phyloP scores from a whole-genome alignment of 768 basidiomycete species.

The Infundibulicybe gibba region DNA sequence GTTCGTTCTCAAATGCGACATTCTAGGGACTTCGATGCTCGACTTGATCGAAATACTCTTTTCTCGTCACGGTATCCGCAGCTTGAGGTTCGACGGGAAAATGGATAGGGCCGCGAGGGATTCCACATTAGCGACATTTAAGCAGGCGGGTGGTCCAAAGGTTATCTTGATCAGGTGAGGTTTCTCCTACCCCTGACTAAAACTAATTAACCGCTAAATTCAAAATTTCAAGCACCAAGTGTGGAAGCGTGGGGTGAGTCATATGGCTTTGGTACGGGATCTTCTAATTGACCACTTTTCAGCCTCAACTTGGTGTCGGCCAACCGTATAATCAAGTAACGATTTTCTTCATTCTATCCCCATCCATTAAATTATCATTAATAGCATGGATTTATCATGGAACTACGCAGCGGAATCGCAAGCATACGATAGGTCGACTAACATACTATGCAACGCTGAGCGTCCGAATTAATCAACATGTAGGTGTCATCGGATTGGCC shows the following conservation, averaged over 20 bases:
- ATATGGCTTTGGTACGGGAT: neutral
- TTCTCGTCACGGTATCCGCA: slow-evolving; percentile 53
- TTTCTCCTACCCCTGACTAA: neutral
- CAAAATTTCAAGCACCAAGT: slow-evolving; percentile 43
- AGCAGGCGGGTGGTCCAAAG: slow-evolving; percentile 49
- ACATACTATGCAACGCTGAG: neutral
- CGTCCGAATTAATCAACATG: slow-evolving; percentile 19
- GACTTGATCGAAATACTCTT: slow-evolving; percentile 62
- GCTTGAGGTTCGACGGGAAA: slow-evolving; percentile 63
- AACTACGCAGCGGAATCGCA: slow-evolving; percentile 71
- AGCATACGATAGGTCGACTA: slow-evolving; percentile 41
- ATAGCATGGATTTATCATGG: slow-evolving; percentile 75
- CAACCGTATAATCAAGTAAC: slow-evolving; percentile 66
- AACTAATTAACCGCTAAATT: neutral
- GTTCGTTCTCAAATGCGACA: neutral
- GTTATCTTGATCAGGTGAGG: slow-evolving; percentile 63
- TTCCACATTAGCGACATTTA: slow-evolving; percentile 47
- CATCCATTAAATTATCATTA: slow-evolving; percentile 15
- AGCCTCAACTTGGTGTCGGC: slow-evolving; percentile 62
- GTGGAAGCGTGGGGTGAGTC: slow-evolving; percentile 60
- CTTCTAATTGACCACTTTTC: neutral
- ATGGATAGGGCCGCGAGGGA: slow-evolving; percentile 58
- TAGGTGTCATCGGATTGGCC: slow-evolving; percentile 67
- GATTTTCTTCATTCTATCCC: neutral
- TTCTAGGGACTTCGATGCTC: slow-evolving; percentile 71